Conservation (phyloP, 768 basidiomycete genomes). For the Mycena floridula region DNA sequence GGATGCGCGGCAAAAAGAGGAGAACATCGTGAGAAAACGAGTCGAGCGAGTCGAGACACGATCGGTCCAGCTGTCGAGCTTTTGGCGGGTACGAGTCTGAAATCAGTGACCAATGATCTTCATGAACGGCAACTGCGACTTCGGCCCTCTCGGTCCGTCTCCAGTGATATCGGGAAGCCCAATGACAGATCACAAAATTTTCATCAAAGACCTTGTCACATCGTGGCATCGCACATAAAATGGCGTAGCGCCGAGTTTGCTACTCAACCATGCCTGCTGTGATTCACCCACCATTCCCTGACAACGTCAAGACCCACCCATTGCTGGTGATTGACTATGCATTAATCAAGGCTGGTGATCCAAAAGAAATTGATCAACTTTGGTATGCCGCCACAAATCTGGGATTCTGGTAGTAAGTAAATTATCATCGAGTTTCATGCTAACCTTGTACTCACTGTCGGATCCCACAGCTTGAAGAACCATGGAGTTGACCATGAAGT, state of each 20-base stretch:
- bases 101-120: too few relatives aligned
- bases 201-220: background rate
- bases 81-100: too few relatives aligned
- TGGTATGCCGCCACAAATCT: constrained; percentile 53
- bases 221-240: background rate
- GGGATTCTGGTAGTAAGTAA: constrained; percentile 63
- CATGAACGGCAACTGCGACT: too few relatives aligned
- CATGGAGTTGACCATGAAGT: constrained; percentile 30
- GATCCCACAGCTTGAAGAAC: constrained; percentile 25
- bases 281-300: constrained; percentile 39
- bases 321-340: constrained; percentile 51
- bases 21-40: too few relatives aligned
- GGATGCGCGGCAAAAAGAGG: too few relatives aligned
- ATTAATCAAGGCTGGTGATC: constrained; percentile 35
- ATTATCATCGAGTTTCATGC: background rate
- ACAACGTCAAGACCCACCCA: constrained; percentile 46
- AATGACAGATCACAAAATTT: background rate
- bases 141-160: too few relatives aligned
- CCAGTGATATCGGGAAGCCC: background rate
- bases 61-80: too few relatives aligned
- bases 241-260: background rate
- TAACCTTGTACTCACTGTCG: background rate
- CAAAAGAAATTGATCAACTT: constrained; percentile 40
- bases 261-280: constrained; percentile 18
- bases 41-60: too few relatives aligned